Base-by-base conservation (phyloP, 768 basidiomycete species). In the Trametes meyenii region DNA sequence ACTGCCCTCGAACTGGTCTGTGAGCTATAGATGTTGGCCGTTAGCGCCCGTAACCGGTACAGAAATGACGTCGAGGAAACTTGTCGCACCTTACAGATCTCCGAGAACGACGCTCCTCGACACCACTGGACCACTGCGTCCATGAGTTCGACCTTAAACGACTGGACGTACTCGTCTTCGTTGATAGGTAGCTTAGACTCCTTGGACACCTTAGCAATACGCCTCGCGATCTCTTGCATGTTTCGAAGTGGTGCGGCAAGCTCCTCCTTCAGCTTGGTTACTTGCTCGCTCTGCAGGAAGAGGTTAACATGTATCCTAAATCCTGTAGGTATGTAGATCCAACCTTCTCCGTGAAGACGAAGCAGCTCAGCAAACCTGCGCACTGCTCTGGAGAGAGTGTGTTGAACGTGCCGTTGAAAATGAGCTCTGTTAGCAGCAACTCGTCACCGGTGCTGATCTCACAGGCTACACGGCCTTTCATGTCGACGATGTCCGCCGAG, bases 91-190 rank as follows among this genome's bases (percentile, higher is more conserved):
- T 97, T 97, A 84, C 92, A 94, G 58, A 98, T 94, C 24, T 99
- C 96, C 0, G 90, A 80, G 76, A 99, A 99, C 26, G 92, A 93
- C 16, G 95, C 92, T 4, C 97, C 97, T n/a, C 93, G 87, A 77
- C 96, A 98, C 97, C 97, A 99, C 63, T 94, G 91, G 38, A 94
- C 82, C 11, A 98, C 97, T 0, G 92, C 93, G 65, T 98, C 97
- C 95, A 98, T 99, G 51, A 99, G 85, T 70, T 98, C 96, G 19
- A 97, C 93, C 76, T 98, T 98, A 86, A 99, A 99, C 12, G 91
- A 94, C 55, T 88, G 82, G 1, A 99, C 93, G 73, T 99, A 99
- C 64, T 96, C 94, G 60, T 97, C 90, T 74, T 98, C 96, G 55
- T 91, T 87, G 48, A 98, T 73, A 0, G 88, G 76, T 3, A 99